Percentiles rank a stretch among this genome's conserved stretches.
Evolutionary conservation across 2,329 filamentous ascomycete genomes (phyloP).

Genomic region (Neofusicoccum sp.): DNA sequence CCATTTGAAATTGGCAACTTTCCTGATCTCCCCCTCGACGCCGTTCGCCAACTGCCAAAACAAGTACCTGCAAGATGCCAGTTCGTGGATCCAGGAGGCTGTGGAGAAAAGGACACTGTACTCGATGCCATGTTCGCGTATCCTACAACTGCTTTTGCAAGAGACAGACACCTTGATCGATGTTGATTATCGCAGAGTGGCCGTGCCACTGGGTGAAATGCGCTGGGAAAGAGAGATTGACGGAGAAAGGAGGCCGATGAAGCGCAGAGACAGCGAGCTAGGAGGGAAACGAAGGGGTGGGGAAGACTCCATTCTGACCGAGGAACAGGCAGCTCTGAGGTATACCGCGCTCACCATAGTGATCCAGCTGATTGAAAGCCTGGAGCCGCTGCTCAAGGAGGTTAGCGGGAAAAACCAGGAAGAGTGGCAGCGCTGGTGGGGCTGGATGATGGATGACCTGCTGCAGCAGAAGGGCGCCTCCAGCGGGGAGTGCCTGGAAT

Average conservation of each 20-base stretch:
- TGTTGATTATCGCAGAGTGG: slow-evolving; percentile 73
- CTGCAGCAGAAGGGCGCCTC: slow-evolving; percentile 76
- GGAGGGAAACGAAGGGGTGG: slow-evolving; percentile 25
- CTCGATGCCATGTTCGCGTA: slow-evolving; percentile 75
- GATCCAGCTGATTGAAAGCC: slow-evolving; percentile 79
- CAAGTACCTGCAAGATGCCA: slow-evolving; percentile 79
- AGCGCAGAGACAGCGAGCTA: slow-evolving; percentile 61
- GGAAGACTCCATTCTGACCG: slow-evolving; percentile 57
- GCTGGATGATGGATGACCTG: slow-evolving; percentile 82
- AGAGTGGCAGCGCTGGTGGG: slow-evolving; percentile 90
- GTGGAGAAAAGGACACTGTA: slow-evolving; percentile 72
- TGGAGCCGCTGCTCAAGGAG: slow-evolving; percentile 82
- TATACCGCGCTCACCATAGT: slow-evolving; percentile 80
- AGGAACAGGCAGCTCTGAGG: slow-evolving; percentile 72
- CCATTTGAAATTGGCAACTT: slow-evolving; percentile 74
- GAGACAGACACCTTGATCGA: slow-evolving; percentile 73
- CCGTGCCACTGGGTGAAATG: slow-evolving; percentile 82
- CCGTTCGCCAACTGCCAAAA: slow-evolving; percentile 81
- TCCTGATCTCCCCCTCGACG: slow-evolving; percentile 79
- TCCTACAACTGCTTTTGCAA: slow-evolving; percentile 77
- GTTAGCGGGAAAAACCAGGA: slow-evolving; percentile 84
- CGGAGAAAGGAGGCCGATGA: slow-evolving; percentile 23
- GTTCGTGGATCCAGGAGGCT: slow-evolving; percentile 76
- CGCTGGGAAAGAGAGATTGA: slow-evolving; percentile 80
- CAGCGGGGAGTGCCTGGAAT: slow-evolving; percentile 80